Evolutionary conservation across 2,329 filamentous ascomycete species (phyloP).

Genomic region (Penicillium verrucosum): DNA sequence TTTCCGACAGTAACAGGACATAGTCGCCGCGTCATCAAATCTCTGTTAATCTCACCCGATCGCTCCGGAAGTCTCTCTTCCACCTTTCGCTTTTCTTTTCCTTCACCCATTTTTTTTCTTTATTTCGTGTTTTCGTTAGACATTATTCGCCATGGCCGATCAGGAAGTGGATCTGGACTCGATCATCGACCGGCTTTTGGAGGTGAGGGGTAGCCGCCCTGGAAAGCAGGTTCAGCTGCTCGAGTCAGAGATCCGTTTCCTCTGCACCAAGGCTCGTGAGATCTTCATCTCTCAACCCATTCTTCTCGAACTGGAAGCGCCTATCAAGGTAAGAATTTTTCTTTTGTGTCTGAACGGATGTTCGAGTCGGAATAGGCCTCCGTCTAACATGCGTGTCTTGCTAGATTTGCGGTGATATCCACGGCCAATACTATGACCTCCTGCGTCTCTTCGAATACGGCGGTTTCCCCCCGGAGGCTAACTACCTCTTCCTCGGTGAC

Average conservation of each 20-base stretch:
- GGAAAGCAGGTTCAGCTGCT: conserved; percentile 98
- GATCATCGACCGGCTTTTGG: conserved; percentile 96
- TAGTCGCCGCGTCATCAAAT: conserved; percentile 35
- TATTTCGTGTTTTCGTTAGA: conserved; percentile 31
- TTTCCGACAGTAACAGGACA: conserved; percentile 24
- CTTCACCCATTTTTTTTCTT: conserved; percentile 14
- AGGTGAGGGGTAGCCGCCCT: conserved; percentile 94
- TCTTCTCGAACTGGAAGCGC: conserved; percentile 92
- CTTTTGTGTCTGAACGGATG: background rate
- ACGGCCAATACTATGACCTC: conserved; percentile 98
- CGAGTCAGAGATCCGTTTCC: conserved; percentile 91
- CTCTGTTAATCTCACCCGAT: conserved; percentile 22
- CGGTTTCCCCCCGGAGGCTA: conserved; percentile 95
- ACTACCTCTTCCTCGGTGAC: conserved; percentile 98
- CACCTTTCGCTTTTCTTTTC: conserved; percentile 24
- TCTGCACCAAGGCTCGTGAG: conserved; percentile 97
- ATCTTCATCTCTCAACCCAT: conserved; percentile 99
- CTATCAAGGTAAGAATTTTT: conserved; percentile 76
- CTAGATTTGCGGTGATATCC: conserved; percentile 98
- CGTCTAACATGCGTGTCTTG: conserved; percentile 16
- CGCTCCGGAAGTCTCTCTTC: conserved; percentile 31
- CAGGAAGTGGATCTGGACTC: conserved; percentile 96
- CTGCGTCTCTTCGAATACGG: conserved; percentile 97
- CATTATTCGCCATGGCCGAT: conserved; percentile 63
- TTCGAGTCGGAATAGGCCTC: background rate